phyloP scores from a whole-genome alignment of 176 grass and related monocot genomes.

The Stipa capillata region DNA sequence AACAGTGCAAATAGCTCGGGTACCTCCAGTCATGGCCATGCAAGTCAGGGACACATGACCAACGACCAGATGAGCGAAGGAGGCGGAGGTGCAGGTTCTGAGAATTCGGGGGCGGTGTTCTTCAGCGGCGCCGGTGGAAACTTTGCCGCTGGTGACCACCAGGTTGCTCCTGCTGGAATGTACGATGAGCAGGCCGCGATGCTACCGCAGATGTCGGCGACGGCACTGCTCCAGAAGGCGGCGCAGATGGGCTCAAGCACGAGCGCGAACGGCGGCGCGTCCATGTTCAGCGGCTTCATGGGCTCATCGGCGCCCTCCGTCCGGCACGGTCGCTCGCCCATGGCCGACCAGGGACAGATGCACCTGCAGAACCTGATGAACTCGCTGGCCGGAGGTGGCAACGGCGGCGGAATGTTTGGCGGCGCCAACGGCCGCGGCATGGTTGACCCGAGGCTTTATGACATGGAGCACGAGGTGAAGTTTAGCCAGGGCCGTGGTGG shows the following conservation, averaged over 20 bases:
- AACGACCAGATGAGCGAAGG: slow-evolving; percentile 39
- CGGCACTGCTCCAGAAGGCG: slow-evolving; percentile 88
- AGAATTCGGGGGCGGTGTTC: slow-evolving; percentile 37
- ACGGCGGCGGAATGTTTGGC: slow-evolving; percentile 34
- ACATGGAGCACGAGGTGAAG: slow-evolving; percentile 68
- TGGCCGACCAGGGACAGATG: slow-evolving; percentile 53
- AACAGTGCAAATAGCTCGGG: slow-evolving; percentile 46
- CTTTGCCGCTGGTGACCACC: slow-evolving; percentile 40
- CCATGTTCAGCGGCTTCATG: slow-evolving; percentile 37
- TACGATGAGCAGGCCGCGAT: slow-evolving; percentile 45
- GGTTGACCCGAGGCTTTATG: slow-evolving; percentile 52
- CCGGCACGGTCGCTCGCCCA: slow-evolving; percentile 14
- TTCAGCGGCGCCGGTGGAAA: slow-evolving; percentile 37
- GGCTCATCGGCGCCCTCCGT: slow-evolving; percentile 3
- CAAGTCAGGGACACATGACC: slow-evolving; percentile 37
- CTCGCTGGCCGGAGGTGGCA: slow-evolving; percentile 46
- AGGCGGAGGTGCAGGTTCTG: slow-evolving; percentile 27
- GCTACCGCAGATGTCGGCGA: slow-evolving; percentile 91
- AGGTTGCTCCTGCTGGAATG: slow-evolving; percentile 37
- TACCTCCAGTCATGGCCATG: slow-evolving; percentile 44
- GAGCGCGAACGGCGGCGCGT: slow-evolving; percentile 30
- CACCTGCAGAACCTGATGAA: slow-evolving; percentile 85
- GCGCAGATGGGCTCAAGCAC: slow-evolving; percentile 81
- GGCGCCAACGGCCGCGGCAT: slow-evolving; percentile 6
- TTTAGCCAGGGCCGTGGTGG: slow-evolving; percentile 40